Conservation (phyloP, 2,329 filamentous ascomycete genomes). For the Talaromyces sp. region DNA sequence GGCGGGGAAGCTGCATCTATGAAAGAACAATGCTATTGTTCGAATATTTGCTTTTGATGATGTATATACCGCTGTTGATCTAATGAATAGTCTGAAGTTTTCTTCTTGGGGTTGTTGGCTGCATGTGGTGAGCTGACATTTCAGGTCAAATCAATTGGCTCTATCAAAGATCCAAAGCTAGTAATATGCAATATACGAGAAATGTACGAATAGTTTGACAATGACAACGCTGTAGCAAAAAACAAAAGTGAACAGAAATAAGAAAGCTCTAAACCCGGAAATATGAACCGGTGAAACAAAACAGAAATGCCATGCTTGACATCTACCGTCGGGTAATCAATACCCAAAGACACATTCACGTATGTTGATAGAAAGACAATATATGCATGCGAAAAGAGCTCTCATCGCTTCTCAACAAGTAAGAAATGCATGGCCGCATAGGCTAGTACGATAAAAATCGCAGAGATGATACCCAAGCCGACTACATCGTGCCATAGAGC, state of each 20-base stretch:
- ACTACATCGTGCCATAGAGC: conserved; percentile 82
- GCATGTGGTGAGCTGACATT: neutral
- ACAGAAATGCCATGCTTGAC: neutral
- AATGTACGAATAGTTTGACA: neutral
- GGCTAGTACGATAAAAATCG: conserved; percentile 79
- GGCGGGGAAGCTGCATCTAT: neutral
- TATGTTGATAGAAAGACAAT: conserved; percentile 19
- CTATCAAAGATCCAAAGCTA: neutral
- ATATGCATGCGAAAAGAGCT: conserved; percentile 24
- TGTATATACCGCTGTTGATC: neutral
- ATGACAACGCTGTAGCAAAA: neutral
- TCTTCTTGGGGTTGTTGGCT: neutral
- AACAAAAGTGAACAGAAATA: neutral
- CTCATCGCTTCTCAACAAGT: conserved; percentile 80
- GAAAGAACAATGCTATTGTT: neutral
- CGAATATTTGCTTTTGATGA: neutral
- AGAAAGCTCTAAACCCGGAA: neutral
- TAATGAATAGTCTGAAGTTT: no score
- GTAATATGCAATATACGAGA: conserved; percentile 1
- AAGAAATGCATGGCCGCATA: conserved; percentile 92
- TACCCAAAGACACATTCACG: neutral
- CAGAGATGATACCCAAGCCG: conserved; percentile 78
- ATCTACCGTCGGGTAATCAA: neutral
- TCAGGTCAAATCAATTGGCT: neutral
- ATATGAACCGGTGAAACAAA: neutral